Percentiles rank a stretch among this genome's conserved stretches.
These are phyloP conservation scores for Mycoemilia scoparia DNA, from an alignment of 192 early-diverging fungal species.

Conservation along the genomic window DNA sequence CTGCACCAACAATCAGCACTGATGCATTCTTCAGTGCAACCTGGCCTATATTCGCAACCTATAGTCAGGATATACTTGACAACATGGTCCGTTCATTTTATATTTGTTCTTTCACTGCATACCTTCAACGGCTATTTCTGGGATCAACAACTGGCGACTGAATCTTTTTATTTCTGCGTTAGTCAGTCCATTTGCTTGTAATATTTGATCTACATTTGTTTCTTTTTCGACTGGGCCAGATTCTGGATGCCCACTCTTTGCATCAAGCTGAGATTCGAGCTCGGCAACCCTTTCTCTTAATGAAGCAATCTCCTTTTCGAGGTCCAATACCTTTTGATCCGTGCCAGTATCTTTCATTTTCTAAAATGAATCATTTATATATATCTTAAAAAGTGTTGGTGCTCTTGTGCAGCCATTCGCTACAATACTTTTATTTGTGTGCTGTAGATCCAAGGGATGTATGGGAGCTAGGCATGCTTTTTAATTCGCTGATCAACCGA, in stretches of 20 bases:
- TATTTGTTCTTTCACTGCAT: neutral
- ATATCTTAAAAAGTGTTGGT: no score
- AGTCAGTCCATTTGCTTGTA: conserved; percentile 16
- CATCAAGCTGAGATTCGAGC: neutral
- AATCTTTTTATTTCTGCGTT: conserved; percentile 63
- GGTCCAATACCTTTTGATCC: no score
- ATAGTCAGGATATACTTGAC: neutral
- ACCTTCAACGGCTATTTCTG: conserved; percentile 60
- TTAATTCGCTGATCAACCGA: no score
- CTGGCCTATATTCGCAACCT: conserved; percentile 51
- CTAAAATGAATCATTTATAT: no score
- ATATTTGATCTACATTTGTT: neutral
- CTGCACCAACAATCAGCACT: conserved; percentile 81
- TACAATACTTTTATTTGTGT: no score
- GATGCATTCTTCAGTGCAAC: conserved; percentile 48
- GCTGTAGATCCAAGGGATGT: no score
- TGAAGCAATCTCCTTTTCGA: no score
- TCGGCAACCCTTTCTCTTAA: neutral
- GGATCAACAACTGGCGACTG: conserved; percentile 72
- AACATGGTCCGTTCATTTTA: neutral
- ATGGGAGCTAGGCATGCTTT: no score
- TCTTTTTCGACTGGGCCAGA: neutral
- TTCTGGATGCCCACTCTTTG: neutral
- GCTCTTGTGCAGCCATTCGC: no score
- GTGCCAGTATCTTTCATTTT: no score